A percentile compares a stretch with the other conserved stretches of the same genome.
Conservation (phyloP, 305 asterid genomes). For the Petunia hybrid region DNA sequence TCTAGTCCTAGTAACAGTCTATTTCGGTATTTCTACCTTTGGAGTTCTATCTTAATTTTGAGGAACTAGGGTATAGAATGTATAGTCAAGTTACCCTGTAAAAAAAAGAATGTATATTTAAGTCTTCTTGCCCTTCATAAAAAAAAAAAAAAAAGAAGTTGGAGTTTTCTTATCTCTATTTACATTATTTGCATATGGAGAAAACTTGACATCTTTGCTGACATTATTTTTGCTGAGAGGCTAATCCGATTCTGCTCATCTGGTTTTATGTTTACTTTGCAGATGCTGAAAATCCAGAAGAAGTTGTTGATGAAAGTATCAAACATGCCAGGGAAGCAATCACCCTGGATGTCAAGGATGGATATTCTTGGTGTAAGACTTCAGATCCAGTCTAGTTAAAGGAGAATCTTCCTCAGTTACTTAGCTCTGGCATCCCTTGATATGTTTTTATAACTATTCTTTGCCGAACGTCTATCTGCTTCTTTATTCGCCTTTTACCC, state of each 20-base stretch:
- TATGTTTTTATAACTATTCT: slow-evolving; percentile 2
- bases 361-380: slow-evolving; percentile 91
- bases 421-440: background rate
- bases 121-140: background rate
- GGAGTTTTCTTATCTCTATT: background rate
- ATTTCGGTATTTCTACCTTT: background rate
- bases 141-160: too few relatives aligned
- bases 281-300: slow-evolving; percentile 79
- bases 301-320: slow-evolving; percentile 83
- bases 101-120: background rate
- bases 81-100: background rate
- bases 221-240: slow-evolving; percentile 32
- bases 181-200: background rate
- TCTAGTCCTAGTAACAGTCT: background rate
- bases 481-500: slow-evolving; percentile 22
- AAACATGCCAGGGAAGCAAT: slow-evolving; percentile 89
- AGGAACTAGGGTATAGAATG: slow-evolving; percentile 11
- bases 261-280: slow-evolving; percentile 45
- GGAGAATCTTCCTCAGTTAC: slow-evolving; percentile 10
- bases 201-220: slow-evolving; percentile 32
- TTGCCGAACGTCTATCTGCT: background rate
- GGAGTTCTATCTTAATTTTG: background rate
- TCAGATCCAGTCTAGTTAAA: slow-evolving; percentile 23
- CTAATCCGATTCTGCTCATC: slow-evolving; percentile 31
- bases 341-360: slow-evolving; percentile 88